Percentiles rank a stretch among this genome's conserved stretches.
Evolutionary conservation across 1,284 basidiomycete genomes (phyloP).

Genomic region (Ustilago tritici): DNA sequence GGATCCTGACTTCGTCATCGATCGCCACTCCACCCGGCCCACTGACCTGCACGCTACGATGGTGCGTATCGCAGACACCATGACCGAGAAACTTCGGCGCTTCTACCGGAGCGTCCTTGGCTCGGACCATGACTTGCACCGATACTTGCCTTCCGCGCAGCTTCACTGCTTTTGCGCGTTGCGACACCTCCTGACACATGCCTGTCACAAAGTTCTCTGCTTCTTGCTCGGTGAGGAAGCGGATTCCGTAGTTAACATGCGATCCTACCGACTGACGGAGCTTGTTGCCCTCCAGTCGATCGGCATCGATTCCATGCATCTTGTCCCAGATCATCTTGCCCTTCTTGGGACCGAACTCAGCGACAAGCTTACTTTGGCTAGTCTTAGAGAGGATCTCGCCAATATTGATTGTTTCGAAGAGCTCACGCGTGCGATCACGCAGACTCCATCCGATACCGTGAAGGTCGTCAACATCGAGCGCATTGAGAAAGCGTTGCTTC

Average conservation of each 20-base stretch:
- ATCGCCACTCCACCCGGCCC: constrained; percentile 73
- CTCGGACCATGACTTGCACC: constrained; percentile 84
- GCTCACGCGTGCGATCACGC: constrained; percentile 73
- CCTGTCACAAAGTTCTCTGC: constrained; percentile 73
- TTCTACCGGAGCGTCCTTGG: constrained; percentile 86
- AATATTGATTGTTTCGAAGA: constrained; percentile 80
- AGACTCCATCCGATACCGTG: constrained; percentile 82
- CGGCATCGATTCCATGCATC: constrained; percentile 83
- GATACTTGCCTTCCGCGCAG: constrained; percentile 81
- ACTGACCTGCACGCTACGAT: constrained; percentile 77
- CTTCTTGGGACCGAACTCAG: constrained; percentile 82
- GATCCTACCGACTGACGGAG: constrained; percentile 54
- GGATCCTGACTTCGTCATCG: constrained; percentile 79
- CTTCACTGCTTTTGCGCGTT: constrained; percentile 74
- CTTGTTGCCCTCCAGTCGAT: constrained; percentile 76
- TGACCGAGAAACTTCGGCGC: constrained; percentile 98
- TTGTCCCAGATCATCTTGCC: constrained; percentile 88
- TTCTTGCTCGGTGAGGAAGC: constrained; percentile 84
- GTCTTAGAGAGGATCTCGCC: constrained; percentile 73
- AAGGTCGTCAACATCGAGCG: constrained; percentile 85
- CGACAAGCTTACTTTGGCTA: constrained; percentile 62
- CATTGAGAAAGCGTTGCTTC: constrained; percentile 74
- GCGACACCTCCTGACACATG: constrained; percentile 57
- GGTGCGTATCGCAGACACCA: constrained; percentile 85
- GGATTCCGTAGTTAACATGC: constrained; percentile 81